Percentiles rank a stretch among this genome's conserved stretches.
These are phyloP conservation scores for Neocatenulostroma microsporum DNA, from an alignment of 2,329 filamentous ascomycete species.

Conservation along the genomic window DNA sequence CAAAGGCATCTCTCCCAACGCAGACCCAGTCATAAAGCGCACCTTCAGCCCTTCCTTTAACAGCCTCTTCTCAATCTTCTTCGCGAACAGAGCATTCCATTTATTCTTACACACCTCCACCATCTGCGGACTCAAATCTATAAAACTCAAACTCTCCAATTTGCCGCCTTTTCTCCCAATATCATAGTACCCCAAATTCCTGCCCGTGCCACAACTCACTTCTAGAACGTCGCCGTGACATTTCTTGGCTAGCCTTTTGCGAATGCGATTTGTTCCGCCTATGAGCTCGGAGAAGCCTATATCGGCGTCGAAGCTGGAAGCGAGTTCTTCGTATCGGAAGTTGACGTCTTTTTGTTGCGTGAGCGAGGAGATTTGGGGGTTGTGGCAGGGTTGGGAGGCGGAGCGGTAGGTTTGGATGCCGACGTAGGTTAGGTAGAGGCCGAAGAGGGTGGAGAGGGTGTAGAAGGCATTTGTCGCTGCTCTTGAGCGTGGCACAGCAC, in stretches of 20 bases:
- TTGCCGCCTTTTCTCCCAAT: constrained; percentile 16
- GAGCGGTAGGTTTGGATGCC: constrained; percentile 31
- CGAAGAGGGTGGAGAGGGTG: no score
- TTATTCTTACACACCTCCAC: constrained; percentile 42
- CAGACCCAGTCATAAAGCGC: constrained; percentile 39
- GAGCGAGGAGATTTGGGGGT: constrained; percentile 19
- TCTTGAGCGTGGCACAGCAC: no score
- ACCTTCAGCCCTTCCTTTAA: constrained; percentile 17
- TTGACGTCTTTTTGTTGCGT: constrained; percentile 34
- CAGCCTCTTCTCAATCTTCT: constrained; percentile 9
- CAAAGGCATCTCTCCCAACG: constrained; percentile 35
- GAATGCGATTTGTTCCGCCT: constrained; percentile 33
- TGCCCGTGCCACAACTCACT: constrained; percentile 42
- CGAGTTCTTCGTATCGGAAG: constrained; percentile 39
- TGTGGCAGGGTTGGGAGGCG: constrained; percentile 19
- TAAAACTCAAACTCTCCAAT: constrained; percentile 39
- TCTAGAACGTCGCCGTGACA: constrained; percentile 43
- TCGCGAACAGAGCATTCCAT: constrained; percentile 36
- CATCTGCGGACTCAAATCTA: constrained; percentile 43
- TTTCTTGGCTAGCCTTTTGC: constrained; percentile 34
- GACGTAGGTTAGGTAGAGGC: no score
- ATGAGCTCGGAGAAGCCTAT: constrained; percentile 38
- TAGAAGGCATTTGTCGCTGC: constrained; percentile 38
- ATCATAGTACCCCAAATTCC: constrained; percentile 41
- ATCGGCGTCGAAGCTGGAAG: constrained; percentile 41